A percentile compares a stretch with the other conserved stretches of the same genome.
Evolutionary conservation across 805 yeast species (phyloP).

Genomic region (Starmerella bombicola): DNA sequence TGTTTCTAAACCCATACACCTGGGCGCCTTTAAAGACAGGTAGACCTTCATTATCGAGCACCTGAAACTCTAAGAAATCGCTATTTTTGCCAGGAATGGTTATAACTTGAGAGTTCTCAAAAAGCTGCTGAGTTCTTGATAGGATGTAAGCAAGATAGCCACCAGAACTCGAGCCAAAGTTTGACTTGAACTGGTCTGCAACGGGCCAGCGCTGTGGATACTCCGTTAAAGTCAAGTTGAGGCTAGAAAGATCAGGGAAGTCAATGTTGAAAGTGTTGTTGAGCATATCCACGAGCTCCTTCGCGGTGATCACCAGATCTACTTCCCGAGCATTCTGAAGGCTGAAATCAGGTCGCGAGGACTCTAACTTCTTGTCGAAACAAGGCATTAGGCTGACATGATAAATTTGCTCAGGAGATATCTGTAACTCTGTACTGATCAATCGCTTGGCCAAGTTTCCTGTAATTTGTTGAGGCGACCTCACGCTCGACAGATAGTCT

Average conservation of each 20-base stretch:
- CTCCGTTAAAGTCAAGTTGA: not conserved
- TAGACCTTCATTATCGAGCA: constrained; percentile 31
- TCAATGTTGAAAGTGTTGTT: constrained; percentile 35
- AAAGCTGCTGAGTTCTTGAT: constrained; percentile 8
- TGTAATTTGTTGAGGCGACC: constrained; percentile 89
- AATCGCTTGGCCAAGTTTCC: constrained; percentile 60
- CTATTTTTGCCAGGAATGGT: constrained; percentile 50
- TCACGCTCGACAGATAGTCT: constrained; percentile 56
- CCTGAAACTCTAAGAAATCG: constrained; percentile 59
- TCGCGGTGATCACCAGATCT: constrained; percentile 89
- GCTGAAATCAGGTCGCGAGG: constrained; percentile 64
- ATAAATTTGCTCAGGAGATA: constrained; percentile 38
- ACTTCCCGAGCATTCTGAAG: constrained; percentile 44
- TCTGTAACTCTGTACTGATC: constrained; percentile 29
- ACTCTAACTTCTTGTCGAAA: constrained; percentile 90
- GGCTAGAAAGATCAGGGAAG: constrained; percentile 22
- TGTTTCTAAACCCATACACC: constrained; percentile 85
- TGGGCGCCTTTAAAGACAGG: constrained; percentile 48
- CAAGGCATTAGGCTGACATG: constrained; percentile 93
- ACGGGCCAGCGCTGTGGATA: constrained; percentile 52
- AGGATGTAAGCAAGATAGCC: constrained; percentile 74
- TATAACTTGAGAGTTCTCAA: constrained; percentile 30
- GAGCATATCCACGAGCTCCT: constrained; percentile 64
- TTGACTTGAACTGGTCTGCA: constrained; percentile 54
- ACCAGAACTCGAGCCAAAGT: constrained; percentile 74